Evolutionary conservation across 78 protist genomes (phyloP).

Genomic region (Bodo saltans): DNA sequence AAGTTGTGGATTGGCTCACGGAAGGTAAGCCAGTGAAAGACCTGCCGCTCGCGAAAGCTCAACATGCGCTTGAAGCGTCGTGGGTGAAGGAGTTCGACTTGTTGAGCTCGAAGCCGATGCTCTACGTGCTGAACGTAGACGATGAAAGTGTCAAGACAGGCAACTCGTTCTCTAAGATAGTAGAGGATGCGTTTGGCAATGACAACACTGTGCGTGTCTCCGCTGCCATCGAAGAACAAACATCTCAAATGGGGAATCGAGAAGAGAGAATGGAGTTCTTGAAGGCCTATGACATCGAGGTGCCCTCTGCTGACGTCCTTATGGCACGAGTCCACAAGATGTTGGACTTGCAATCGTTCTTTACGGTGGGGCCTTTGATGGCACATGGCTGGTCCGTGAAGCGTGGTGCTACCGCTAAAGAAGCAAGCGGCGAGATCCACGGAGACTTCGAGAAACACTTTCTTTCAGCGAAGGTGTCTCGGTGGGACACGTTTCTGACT

Average conservation of each 20-base stretch:
- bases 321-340: background rate
- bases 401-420: background rate
- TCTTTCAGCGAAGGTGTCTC: background rate
- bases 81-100: background rate
- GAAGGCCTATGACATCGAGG: background rate
- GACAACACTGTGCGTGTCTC: background rate
- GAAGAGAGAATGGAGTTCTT: slow-evolving; percentile 1
- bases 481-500: background rate
- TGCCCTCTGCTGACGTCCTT: background rate
- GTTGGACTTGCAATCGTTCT: background rate
- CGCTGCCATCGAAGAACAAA: background rate
- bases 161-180: background rate
- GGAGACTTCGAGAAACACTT: background rate
- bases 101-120: background rate
- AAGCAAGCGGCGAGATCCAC: slow-evolving; percentile 7
- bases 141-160: background rate
- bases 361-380: slow-evolving; percentile 18
- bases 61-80: background rate
- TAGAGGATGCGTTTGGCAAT: background rate
- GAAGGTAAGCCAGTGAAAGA: background rate
- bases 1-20: background rate
- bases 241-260: background rate
- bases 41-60: no score
- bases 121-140: slow-evolving; percentile 20
- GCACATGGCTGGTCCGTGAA: background rate